These are phyloP conservation scores for Salix exigua DNA, from an alignment of 345 rosid genomes.

Conservation along the genomic window DNA sequence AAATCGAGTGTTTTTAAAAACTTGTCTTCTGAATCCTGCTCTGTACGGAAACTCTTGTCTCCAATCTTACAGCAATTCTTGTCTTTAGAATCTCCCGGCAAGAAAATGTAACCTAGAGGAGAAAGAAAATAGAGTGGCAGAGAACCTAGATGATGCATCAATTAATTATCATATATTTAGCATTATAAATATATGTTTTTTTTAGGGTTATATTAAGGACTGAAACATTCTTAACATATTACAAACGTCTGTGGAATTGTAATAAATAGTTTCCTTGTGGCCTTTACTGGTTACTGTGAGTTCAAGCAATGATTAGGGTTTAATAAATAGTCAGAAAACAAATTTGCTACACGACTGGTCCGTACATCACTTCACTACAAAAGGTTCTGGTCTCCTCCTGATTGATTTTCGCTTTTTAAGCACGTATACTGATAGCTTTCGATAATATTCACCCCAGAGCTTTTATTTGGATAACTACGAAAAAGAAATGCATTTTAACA, in stretches of 20 bases:
- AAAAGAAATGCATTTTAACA: neutral
- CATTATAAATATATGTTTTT: too few relatives aligned
- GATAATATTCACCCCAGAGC: neutral
- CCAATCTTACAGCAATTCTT: neutral
- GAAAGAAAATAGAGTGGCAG: too few relatives aligned
- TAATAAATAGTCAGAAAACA: neutral
- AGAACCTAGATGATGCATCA: too few relatives aligned
- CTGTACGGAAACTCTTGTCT: neutral
- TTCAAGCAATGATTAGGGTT: neutral
- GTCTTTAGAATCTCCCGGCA: neutral
- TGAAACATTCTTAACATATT: neutral
- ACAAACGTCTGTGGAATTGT: neutral
- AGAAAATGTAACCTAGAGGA: neutral
- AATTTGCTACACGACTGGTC: neutral
- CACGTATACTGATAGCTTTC: neutral
- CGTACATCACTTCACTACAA: too few relatives aligned
- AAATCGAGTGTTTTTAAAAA: neutral
- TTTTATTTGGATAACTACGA: neutral
- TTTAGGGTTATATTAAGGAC: too few relatives aligned
- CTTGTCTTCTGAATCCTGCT: neutral
- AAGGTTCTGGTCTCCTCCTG: too few relatives aligned
- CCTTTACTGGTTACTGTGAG: neutral
- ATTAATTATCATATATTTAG: too few relatives aligned
- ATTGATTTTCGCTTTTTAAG: too few relatives aligned
- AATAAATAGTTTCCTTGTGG: neutral